A percentile compares a stretch with the other conserved stretches of the same genome.
Conservation (phyloP, 2,329 filamentous ascomycete genomes). For the Juglanconis oblonga region DNA sequence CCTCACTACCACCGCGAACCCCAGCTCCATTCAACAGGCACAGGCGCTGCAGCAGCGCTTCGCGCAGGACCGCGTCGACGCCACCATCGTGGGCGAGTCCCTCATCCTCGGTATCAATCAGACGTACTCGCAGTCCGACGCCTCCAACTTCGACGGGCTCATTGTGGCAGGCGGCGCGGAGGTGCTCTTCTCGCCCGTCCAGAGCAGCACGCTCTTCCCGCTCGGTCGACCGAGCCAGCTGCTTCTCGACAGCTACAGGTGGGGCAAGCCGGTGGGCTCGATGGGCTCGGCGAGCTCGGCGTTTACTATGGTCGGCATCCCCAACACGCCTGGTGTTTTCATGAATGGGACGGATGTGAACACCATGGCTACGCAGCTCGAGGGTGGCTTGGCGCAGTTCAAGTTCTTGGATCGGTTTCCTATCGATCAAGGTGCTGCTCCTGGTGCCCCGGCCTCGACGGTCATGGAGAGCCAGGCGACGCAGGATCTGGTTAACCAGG, state of each 20-base stretch:
- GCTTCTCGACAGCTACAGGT: slow-evolving; percentile 59
- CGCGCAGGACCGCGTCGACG: slow-evolving; percentile 48
- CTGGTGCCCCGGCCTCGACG: not conserved
- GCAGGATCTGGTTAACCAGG: not conserved
- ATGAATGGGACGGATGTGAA: slow-evolving; percentile 28
- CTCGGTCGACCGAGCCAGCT: slow-evolving; percentile 62
- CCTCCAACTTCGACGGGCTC: slow-evolving; percentile 60
- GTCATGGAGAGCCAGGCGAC: not conserved
- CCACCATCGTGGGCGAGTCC: slow-evolving; percentile 59
- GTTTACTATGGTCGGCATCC: slow-evolving; percentile 43
- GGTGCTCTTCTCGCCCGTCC: slow-evolving; percentile 43
- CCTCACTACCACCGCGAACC: slow-evolving; percentile 44
- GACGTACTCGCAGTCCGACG: slow-evolving; percentile 65
- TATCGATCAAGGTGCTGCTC: slow-evolving; percentile 39
- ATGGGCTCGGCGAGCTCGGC: slow-evolving; percentile 44
- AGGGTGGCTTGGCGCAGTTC: slow-evolving; percentile 59
- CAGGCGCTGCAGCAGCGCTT: slow-evolving; percentile 48
- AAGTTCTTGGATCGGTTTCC: slow-evolving; percentile 66
- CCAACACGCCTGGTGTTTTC: slow-evolving; percentile 40
- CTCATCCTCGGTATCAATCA: slow-evolving; percentile 53
- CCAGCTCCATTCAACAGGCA: slow-evolving; percentile 46
- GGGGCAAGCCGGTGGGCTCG: slow-evolving; percentile 67
- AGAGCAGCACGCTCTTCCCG: slow-evolving; percentile 57
- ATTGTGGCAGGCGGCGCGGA: slow-evolving; percentile 55
- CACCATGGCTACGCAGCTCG: slow-evolving; percentile 42